A percentile compares a stretch with the other conserved stretches of the same genome.
Evolutionary conservation across 2,329 filamentous ascomycete genomes (phyloP).

Genomic region (Scedosporium dehoogii): DNA sequence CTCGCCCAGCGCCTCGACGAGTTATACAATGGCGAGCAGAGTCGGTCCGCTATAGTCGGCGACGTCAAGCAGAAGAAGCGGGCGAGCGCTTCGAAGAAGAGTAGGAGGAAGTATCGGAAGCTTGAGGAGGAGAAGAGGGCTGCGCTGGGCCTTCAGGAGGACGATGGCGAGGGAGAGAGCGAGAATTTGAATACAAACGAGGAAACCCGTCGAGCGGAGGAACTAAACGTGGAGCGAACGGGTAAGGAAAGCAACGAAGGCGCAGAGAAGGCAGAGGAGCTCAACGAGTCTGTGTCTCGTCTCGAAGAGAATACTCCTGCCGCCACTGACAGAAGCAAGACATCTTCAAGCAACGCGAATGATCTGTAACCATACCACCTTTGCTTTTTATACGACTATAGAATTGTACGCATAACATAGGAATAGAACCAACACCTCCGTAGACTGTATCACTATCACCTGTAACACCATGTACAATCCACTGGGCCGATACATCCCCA

Average conservation of each 20-base stretch:
- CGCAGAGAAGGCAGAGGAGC: no score
- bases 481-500: no score
- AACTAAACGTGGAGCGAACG: no score
- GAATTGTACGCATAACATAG: not conserved
- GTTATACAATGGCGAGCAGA: conserved; percentile 59
- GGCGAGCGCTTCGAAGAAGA: conserved; percentile 73
- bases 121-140: conserved; percentile 42
- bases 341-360: not conserved
- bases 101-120: conserved; percentile 64
- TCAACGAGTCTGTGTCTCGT: no score
- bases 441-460: no score
- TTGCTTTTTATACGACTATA: not conserved
- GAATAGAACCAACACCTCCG: not conserved
- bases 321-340: no score
- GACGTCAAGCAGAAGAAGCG: conserved; percentile 57
- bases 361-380: not conserved
- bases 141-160: conserved; percentile 8
- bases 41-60: conserved; percentile 54
- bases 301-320: no score
- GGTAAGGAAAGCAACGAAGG: no score
- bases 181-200: not conserved
- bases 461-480: no score
- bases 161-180: not conserved
- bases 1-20: conserved; percentile 69
- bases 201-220: not conserved